phyloP scores from a whole-genome alignment of 2,329 filamentous ascomycete genomes.

The Ascosphaera apis region DNA sequence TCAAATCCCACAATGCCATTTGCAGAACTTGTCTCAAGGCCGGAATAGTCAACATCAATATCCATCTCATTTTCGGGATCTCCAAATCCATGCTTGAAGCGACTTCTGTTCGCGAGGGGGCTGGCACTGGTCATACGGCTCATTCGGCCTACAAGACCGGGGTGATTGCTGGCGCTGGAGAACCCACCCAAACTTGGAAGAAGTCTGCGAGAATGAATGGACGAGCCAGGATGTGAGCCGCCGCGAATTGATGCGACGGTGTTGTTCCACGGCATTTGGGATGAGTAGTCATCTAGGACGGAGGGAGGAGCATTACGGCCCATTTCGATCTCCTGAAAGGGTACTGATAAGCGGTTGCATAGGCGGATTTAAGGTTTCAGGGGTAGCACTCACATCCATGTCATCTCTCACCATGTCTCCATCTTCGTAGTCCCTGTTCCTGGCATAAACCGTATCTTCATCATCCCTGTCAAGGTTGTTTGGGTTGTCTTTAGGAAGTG shows the following conservation, averaged over 20 bases:
- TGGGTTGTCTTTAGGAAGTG: neutral
- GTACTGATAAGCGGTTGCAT: slow-evolving; percentile 3
- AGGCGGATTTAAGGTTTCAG: slow-evolving; percentile 2
- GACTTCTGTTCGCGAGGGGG: slow-evolving; percentile 33
- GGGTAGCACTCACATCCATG: slow-evolving; percentile 7
- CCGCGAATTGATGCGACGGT: slow-evolving; percentile 28
- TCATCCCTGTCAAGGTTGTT: slow-evolving; percentile 7
- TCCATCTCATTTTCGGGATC: slow-evolving; percentile 14
- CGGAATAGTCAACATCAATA: slow-evolving; percentile 6
- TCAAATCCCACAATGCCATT: neutral
- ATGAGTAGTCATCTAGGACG: slow-evolving; percentile 43
- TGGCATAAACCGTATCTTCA: slow-evolving; percentile 9
- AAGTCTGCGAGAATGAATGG: slow-evolving; percentile 11
- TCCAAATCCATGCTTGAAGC: slow-evolving; percentile 11
- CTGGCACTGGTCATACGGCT: slow-evolving; percentile 35
- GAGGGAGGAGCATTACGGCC: slow-evolving; percentile 43
- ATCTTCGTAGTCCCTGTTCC: slow-evolving; percentile 17
- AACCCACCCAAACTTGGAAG: slow-evolving; percentile 16
- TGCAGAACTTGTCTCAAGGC: slow-evolving; percentile 1
- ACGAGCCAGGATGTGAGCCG: slow-evolving; percentile 26
- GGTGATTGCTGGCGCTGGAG: slow-evolving; percentile 8
- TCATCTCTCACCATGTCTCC: slow-evolving; percentile 8
- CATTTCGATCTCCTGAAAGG: slow-evolving; percentile 33
- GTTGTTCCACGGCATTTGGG: slow-evolving; percentile 47
- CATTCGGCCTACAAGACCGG: slow-evolving; percentile 11